These are phyloP conservation scores for Saksenaea oblongispora DNA, from an alignment of 371 early-diverging fungal genomes.

Conservation along the genomic window DNA sequence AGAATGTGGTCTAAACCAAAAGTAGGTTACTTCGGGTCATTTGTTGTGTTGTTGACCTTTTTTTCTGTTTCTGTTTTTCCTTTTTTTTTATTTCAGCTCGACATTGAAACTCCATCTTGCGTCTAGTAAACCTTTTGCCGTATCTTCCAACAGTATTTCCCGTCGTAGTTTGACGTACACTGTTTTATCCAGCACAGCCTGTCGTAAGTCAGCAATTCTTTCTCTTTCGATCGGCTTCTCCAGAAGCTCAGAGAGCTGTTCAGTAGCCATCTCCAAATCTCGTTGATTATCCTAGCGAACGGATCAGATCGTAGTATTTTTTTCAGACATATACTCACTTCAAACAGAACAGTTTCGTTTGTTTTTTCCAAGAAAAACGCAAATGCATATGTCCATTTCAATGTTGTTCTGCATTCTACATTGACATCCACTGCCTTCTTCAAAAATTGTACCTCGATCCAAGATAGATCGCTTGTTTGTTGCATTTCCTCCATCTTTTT, in stretches of 20 bases:
- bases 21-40: neutral
- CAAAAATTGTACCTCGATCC: conserved; percentile 97
- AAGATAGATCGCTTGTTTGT: conserved; percentile 76
- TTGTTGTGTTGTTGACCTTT: neutral
- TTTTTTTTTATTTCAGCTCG: conserved; percentile 26
- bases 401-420: conserved; percentile 76
- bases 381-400: conserved; percentile 94
- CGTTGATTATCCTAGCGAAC: conserved; percentile 82
- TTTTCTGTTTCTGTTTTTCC: neutral
- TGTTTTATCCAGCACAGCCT: conserved; percentile 81
- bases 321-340: conserved; percentile 25
- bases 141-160: conserved; percentile 82
- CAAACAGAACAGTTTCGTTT: conserved; percentile 86
- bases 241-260: conserved; percentile 85
- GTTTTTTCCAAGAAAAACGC: conserved; percentile 82
- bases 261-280: conserved; percentile 95
- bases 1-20: neutral
- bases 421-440: conserved; percentile 85
- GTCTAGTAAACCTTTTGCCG: conserved; percentile 76
- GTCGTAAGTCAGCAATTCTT: conserved; percentile 77
- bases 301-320: neutral
- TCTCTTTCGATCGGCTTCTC: conserved; percentile 82
- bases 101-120: conserved; percentile 70
- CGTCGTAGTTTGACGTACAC: conserved; percentile 77
- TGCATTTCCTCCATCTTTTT: conserved; percentile 94